Percentiles rank a stretch among this genome's conserved stretches.
Conservation (phyloP, 176 grass and related monocot genomes). For the Aegilops bicornis region DNA sequence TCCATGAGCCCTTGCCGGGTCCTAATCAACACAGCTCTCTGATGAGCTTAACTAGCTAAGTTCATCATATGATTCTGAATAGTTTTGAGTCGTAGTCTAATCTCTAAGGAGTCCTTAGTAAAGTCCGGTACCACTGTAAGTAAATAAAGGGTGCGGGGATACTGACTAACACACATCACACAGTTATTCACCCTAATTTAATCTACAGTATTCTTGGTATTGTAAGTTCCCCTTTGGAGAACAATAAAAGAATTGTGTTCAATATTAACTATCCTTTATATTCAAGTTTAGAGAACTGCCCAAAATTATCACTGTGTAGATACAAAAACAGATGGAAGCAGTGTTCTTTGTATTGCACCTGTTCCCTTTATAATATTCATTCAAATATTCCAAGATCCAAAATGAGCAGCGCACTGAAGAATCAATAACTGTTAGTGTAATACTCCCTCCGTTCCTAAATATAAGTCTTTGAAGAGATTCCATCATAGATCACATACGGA, state of each 20-base stretch:
- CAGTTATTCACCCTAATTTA: neutral
- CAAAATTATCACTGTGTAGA: neutral
- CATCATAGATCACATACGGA: no score
- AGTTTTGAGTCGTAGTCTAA: neutral
- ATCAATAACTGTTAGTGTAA: neutral
- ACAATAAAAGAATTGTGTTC: neutral
- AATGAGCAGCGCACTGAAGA: neutral
- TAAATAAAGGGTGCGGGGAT: neutral
- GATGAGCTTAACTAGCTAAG: constrained; percentile 25
- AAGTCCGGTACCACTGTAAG: neutral
- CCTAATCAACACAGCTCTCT: constrained; percentile 15
- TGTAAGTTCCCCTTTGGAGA: constrained; percentile 3
- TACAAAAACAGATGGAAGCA: neutral
- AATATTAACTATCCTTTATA: neutral
- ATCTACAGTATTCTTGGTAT: constrained; percentile 7
- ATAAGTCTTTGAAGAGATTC: no score
- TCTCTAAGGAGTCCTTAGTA: neutral
- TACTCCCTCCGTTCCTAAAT: no score
- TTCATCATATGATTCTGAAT: neutral
- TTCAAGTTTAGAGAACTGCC: neutral
- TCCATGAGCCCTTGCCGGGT: neutral
- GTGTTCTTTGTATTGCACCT: neutral
- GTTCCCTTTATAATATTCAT: neutral
- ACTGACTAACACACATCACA: neutral
- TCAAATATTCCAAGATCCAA: neutral